A percentile compares a stretch with the other conserved stretches of the same genome.
phyloP scores from a whole-genome alignment of 148 eudicot genomes.

The Amaranthus palmeri region DNA sequence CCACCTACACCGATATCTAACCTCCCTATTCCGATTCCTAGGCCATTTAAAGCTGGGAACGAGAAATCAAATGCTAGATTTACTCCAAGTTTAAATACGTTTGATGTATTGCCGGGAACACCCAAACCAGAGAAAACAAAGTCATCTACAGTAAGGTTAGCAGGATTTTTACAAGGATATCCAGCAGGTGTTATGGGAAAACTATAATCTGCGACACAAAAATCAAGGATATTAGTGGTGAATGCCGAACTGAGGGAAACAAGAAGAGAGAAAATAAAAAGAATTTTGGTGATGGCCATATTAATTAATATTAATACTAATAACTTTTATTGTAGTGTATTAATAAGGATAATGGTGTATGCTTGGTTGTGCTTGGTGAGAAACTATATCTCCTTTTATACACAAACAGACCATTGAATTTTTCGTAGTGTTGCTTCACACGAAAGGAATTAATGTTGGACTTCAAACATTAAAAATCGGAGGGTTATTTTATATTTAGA shows the following conservation, averaged over 20 bases:
- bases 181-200: constrained; percentile 12
- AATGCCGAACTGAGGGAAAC: no score
- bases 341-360: no score
- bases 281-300: background rate
- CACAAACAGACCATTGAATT: no score
- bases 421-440: no score
- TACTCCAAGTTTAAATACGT: background rate
- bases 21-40: constrained; percentile 10
- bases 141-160: constrained; percentile 6
- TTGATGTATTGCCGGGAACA: background rate
- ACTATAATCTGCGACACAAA: constrained; percentile 16
- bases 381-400: no score
- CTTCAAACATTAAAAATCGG: no score
- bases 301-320: no score
- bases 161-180: constrained; percentile 14
- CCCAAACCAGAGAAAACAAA: constrained; percentile 11
- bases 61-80: background rate
- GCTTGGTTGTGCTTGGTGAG: no score
- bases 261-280: no score
- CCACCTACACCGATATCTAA: background rate
- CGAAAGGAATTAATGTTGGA: no score
- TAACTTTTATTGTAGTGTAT: no score
- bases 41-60: constrained; percentile 16
- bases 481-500: no score
- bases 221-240: background rate